Evolutionary conservation across 2,329 filamentous ascomycete genomes (phyloP).

Genomic region (Diaporthe capsici): DNA sequence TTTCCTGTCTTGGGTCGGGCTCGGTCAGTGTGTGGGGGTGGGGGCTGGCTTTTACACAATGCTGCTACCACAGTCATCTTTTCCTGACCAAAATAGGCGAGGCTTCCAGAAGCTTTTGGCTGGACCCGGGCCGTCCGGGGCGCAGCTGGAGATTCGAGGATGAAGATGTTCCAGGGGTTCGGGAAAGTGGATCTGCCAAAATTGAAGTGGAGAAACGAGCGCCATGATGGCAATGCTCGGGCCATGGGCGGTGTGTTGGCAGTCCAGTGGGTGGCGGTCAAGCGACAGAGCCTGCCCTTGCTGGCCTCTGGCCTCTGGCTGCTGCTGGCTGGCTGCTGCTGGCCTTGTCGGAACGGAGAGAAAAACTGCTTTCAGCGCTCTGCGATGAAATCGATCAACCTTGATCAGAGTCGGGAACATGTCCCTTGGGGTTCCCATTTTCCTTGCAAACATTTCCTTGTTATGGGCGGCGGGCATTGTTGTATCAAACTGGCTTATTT

Average conservation of each 20-base stretch:
- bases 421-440: background rate
- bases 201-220: conserved; percentile 39
- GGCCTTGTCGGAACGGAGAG: conserved; percentile 18
- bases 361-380: conserved; percentile 18
- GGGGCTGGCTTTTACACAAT: conserved; percentile 36
- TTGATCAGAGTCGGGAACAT: conserved; percentile 4
- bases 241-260: conserved; percentile 38
- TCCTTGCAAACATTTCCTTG: conserved; percentile 37
- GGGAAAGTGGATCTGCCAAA: conserved; percentile 41
- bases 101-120: conserved; percentile 32
- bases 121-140: conserved; percentile 32
- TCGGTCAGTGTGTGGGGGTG: conserved; percentile 33
- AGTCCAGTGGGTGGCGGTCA: conserved; percentile 37
- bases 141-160: conserved; percentile 38
- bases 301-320: conserved; percentile 3
- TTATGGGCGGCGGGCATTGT: conserved; percentile 35
- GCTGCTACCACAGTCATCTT: conserved; percentile 11
- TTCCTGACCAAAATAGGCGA: conserved; percentile 31
- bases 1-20: conserved; percentile 26
- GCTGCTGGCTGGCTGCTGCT: background rate
- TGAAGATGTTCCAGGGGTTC: conserved; percentile 35
- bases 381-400: conserved; percentile 2
- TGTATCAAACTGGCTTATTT: conserved; percentile 30
- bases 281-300: conserved; percentile 22
- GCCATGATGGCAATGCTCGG: conserved; percentile 35